Evolutionary conservation across 306 rosid genomes (phyloP), one percentile per base, ranked within the genome.

Genomic region (Vigna hirtella): DNA sequence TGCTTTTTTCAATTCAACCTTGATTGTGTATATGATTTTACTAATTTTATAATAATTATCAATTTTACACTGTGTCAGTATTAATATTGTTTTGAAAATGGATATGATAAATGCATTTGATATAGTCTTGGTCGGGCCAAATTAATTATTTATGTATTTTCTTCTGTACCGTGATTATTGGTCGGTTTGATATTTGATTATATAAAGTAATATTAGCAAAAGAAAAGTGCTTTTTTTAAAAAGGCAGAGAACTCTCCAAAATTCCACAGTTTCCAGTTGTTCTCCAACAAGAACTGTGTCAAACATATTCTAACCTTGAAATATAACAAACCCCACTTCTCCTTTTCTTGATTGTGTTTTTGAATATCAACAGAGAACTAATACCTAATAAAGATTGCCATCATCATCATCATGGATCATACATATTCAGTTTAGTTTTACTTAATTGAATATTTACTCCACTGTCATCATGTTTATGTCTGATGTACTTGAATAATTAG

Each of bases 221-320:
- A n/a, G 59, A 80, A 77, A 76, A 70, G 79, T 63, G 81, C 42
- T 17, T 69, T 79, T 42, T 75, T 11, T 62, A 13, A 61, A 74
- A 85, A 70, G 53, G 70, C n/a, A 57, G 13, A 51, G 45, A 57
- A 55, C 22, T 49, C 65, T 66, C 45, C 24, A 49, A 76, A 76
- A 65, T 71, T 72, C 78, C 69, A 68, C 66, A 45, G 73, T 65
- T 83, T 79, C 81, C 88, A 83, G 89, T 86, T 87, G 90, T 75
- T 87, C 56, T 86, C 89, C 90, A 89, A 81, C 65, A 77, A 32
- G 66, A 76, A 43, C 68, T 76, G 76, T 56, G 34, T 83, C 55
- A 72, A 64, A 80, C 64, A 72, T 52, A 52, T 50, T 63, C 61
- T 62, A 50, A 40, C 32, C 63, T 70, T 58, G 64, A 79, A 66